A percentile compares a stretch with the other conserved stretches of the same genome.
Evolutionary conservation across 176 grass and related monocot genomes (phyloP).

Genomic region (Rhipidocladum racemiflorum): DNA sequence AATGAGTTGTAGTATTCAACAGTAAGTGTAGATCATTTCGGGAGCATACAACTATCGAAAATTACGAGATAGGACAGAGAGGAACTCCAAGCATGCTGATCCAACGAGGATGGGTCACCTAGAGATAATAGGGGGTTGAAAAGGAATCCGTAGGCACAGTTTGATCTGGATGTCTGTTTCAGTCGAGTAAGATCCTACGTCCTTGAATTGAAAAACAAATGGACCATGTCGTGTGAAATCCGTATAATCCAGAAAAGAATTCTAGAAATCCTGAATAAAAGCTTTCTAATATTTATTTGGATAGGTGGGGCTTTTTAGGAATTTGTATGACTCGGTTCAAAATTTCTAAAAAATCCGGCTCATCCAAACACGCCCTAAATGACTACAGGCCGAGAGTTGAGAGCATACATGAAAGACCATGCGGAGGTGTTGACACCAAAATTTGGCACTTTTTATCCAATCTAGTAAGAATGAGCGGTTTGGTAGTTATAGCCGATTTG

Average conservation of each 20-base stretch:
- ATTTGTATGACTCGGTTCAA: too few relatives aligned
- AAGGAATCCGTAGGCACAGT: background rate
- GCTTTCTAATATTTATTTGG: too few relatives aligned
- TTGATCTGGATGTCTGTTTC: background rate
- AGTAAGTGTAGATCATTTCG: background rate
- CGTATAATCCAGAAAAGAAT: background rate
- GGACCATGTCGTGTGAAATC: background rate
- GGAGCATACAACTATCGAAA: background rate
- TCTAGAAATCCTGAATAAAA: background rate
- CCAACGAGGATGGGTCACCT: background rate
- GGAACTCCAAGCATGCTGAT: background rate
- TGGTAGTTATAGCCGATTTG: too few relatives aligned
- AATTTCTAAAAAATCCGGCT: too few relatives aligned
- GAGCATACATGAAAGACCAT: too few relatives aligned
- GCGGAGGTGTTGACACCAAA: too few relatives aligned
- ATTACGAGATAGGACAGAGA: background rate
- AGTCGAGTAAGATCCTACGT: background rate
- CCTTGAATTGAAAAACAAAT: background rate
- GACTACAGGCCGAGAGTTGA: too few relatives aligned
- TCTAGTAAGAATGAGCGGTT: too few relatives aligned
- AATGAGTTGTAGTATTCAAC: background rate
- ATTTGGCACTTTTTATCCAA: too few relatives aligned
- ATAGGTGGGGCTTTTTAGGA: too few relatives aligned
- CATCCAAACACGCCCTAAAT: too few relatives aligned
- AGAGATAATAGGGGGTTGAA: background rate